Evolutionary conservation across 2,329 filamentous ascomycete species (phyloP), one percentile per base, ranked within the genome.

Genomic region (Fusarium ambrosium): DNA sequence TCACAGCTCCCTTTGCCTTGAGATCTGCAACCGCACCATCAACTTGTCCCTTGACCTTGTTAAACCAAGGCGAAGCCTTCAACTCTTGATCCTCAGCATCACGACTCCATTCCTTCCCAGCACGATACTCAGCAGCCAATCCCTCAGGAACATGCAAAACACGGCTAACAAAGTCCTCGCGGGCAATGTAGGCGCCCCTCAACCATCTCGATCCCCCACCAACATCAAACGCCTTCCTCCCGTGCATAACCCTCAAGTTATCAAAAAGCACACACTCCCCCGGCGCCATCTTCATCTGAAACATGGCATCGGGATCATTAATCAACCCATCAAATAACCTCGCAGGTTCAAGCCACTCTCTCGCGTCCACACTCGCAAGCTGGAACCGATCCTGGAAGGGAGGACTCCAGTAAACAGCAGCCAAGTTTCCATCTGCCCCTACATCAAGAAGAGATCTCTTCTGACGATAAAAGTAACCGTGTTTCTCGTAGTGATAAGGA

Each of bases 261-360:
- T 97, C 93, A 80, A 99, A 98, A n/a, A 99, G 88, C 14, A 95
- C 95, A 80, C 95, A 97, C 79, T 98, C 94, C 4, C 96, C 97
- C 5, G 93, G 91, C 64, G 91, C 86, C 82, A 98, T 86, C 82
- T 92, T 92, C 68, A 92, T 87, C 85, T 96, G 88, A 79, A 92
- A 93, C 63, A 95, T 83, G 69, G 89, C 89, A 5, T 85, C 80
- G 0, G 87, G 83, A 1, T 86, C 80, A 73, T 94, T 91, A 27
- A 97, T 83, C 0, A 89, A 74, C 0, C 80, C 68, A 59, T 91
- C 87, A 77, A 97, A 95, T 3, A 81, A 79, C 37, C 83, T 80
- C 1, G 89, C 87, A 0, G 88, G 87, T 1, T 80, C 70, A 58
- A 90, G 84, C 82, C 91, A 92, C 1, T 71, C 55, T 18, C 73